Evolutionary conservation across 1,284 basidiomycete species (phyloP).

Genomic region (Microstroma glucosiphilum): DNA sequence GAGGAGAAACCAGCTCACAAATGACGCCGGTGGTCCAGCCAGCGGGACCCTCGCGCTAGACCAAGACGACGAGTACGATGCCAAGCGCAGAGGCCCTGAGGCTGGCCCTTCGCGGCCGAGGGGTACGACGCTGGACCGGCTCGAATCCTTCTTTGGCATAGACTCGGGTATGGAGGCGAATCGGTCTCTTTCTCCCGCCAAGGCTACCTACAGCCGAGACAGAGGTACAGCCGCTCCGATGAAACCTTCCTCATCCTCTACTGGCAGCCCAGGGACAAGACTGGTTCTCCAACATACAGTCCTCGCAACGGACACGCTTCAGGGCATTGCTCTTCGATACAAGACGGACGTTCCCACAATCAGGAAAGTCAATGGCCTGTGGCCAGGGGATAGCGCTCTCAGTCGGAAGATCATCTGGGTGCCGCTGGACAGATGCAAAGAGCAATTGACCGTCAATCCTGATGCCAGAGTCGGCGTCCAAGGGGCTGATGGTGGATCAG

Average conservation of each 20-base stretch:
- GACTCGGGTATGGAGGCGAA: neutral
- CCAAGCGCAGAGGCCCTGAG: neutral
- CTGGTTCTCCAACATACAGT: constrained; percentile 44
- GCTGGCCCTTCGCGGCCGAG: neutral
- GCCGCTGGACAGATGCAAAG: constrained; percentile 39
- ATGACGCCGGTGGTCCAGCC: too few species aligned
- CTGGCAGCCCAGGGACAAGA: constrained; percentile 3
- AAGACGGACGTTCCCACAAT: constrained; percentile 40
- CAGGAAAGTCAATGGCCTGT: constrained; percentile 43
- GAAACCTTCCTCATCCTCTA: neutral
- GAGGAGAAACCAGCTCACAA: too few species aligned
- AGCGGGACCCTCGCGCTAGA: neutral
- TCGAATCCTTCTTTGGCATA: constrained; percentile 3
- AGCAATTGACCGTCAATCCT: neutral
- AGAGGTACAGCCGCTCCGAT: too few species aligned
- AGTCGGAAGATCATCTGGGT: constrained; percentile 44
- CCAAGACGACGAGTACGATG: neutral
- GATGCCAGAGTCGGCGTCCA: constrained; percentile 7
- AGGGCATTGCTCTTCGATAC: constrained; percentile 41
- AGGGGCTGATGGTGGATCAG: neutral
- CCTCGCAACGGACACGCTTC: constrained; percentile 33
- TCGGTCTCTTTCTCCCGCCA: neutral
- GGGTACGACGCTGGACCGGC: neutral
- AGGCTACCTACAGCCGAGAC: neutral
- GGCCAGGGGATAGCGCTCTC: constrained; percentile 46